Conservation (phyloP, 768 basidiomycete species). For the Tulasnella calospora region DNA sequence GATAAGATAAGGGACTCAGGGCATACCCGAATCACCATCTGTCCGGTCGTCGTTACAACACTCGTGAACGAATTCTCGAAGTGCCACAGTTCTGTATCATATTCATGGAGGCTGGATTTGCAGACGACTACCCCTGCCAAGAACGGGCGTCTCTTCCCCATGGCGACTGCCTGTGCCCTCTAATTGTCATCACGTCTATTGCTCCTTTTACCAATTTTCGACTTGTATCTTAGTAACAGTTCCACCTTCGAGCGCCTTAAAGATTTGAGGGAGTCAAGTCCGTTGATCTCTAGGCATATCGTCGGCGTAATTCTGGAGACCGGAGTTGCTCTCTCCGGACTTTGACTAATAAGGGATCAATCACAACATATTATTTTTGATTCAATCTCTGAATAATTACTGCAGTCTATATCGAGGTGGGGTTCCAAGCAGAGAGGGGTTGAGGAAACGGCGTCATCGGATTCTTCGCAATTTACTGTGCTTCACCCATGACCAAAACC, state of each 20-base stretch:
- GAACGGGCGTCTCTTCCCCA: no score
- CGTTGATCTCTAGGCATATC: background rate
- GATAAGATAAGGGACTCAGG: no score
- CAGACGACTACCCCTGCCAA: no score
- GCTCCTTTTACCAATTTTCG: background rate
- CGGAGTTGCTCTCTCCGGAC: background rate
- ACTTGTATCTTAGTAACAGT: background rate
- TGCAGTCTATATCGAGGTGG: background rate
- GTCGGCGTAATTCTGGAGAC: background rate
- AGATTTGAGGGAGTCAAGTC: background rate
- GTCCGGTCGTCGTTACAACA: no score
- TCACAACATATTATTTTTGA: background rate
- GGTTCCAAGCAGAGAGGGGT: background rate
- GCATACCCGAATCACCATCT: no score
- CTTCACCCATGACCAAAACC: conserved; percentile 12
- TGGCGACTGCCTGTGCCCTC: no score
- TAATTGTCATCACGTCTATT: background rate
- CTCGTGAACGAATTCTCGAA: no score
- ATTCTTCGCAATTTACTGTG: background rate
- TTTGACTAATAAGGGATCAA: background rate
- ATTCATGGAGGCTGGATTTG: no score
- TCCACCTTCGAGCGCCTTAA: background rate
- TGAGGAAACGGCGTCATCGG: background rate
- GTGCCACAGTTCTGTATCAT: no score
- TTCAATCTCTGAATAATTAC: background rate